Base-by-base conservation (phyloP, 2,329 filamentous ascomycete genomes). In the Colletotrichum sojae region DNA sequence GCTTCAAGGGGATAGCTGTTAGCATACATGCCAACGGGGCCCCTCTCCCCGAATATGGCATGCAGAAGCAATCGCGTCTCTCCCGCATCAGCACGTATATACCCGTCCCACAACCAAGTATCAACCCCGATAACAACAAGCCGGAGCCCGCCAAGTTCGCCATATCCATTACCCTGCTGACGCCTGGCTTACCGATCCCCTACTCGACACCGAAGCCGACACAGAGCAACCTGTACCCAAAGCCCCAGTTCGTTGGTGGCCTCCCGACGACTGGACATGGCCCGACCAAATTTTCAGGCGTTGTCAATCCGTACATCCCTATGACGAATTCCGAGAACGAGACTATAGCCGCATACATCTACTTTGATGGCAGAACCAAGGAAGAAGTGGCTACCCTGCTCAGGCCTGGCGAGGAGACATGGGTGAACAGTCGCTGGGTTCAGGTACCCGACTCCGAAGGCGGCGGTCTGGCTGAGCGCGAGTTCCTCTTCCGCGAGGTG, bases 401-500 rank as follows among this genome's bases (percentile, higher is more conserved):
- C 60, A 88, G 96, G 63, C 92, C 95, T 13, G 95, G 96, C 25
- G 96, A 98, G 78, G 96, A 99, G 82, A 99, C 96, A 2, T 99
- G 96, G 96, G 97, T 99, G 25, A 99, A 98, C 77, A 98, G 94
- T 64, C 88, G 96, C 75, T 99, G 96, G 96, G 96, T 99, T 57
- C 95, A 97, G 77, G 90, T 99, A 6, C 94, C 95, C 3, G 91
- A 95, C 31, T 90, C 92, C 25, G 95, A 98, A 81, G 95, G 95
- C 39, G 96, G 96, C 57, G 96, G 96, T 49, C 88, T 99, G 53
- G 96, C 96, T 36, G 96, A 99, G 84, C 90, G 96, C 72, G 96
- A 99, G 78, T 99, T 99, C 75, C 84, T 99, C 72, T 99, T 99
- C 82, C 93, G 95, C 65, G 96, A 99, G 80, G 96, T 99, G 55